These are phyloP conservation scores for Entomortierella chlamydospora DNA, from an alignment of 192 early-diverging fungal species.

Conservation along the genomic window DNA sequence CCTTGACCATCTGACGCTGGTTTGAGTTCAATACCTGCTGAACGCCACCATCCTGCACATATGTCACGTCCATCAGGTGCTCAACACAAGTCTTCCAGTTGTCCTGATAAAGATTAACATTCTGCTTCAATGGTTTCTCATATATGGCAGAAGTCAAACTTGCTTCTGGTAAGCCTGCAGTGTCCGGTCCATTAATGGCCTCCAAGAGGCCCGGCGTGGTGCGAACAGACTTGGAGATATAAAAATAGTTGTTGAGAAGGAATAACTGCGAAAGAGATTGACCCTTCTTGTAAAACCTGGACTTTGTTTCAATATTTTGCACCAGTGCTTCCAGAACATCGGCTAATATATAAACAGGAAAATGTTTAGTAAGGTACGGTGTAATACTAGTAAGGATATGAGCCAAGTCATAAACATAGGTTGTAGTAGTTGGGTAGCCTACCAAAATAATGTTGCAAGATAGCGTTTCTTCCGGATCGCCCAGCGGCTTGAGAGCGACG, in stretches of 20 bases:
- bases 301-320: slow-evolving; percentile 72
- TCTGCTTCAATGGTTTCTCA: slow-evolving; percentile 44
- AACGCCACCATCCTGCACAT: slow-evolving; percentile 72
- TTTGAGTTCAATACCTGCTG: slow-evolving; percentile 69
- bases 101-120: slow-evolving; percentile 63
- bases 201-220: slow-evolving; percentile 46
- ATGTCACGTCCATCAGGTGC: slow-evolving; percentile 77
- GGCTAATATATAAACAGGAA: slow-evolving; percentile 21
- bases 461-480: slow-evolving; percentile 22
- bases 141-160: slow-evolving; percentile 27
- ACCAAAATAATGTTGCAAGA: slow-evolving; percentile 55
- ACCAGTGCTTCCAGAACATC: slow-evolving; percentile 70
- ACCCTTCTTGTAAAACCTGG: slow-evolving; percentile 76
- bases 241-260: slow-evolving; percentile 86
- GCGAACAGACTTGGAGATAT: slow-evolving; percentile 74
- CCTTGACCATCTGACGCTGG: slow-evolving; percentile 83
- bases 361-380: too few relatives aligned
- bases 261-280: slow-evolving; percentile 74
- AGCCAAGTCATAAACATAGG: too few relatives aligned
- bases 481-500: slow-evolving; percentile 39
- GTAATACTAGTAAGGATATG: too few relatives aligned
- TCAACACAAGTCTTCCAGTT: slow-evolving; percentile 84
- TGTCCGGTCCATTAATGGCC: slow-evolving; percentile 34
- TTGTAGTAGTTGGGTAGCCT: background rate
- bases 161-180: background rate